These are phyloP conservation scores for Martiniozyma abietophila DNA, from an alignment of 805 yeast species.

Conservation along the genomic window DNA sequence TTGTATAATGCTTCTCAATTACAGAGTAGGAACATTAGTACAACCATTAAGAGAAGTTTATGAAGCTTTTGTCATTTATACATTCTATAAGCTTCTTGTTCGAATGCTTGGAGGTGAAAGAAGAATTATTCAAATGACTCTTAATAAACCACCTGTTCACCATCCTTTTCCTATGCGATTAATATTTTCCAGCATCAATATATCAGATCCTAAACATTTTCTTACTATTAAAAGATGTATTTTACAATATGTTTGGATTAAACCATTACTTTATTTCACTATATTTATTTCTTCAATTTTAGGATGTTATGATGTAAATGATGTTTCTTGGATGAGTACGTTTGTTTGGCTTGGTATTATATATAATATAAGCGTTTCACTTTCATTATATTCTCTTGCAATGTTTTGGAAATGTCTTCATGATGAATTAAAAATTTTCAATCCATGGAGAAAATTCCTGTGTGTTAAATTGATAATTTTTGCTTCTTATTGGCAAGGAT, in stretches of 20 bases:
- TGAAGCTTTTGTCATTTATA: conserved; percentile 93
- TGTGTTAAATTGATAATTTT: conserved; percentile 91
- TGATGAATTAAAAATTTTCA: conserved; percentile 62
- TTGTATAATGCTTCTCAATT: conserved; percentile 43
- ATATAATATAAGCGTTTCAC: conserved; percentile 72
- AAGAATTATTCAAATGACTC: conserved; percentile 50
- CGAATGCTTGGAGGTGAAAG: conserved; percentile 89
- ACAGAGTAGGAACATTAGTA: conserved; percentile 35
- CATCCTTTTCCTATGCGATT: conserved; percentile 53
- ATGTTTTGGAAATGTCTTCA: conserved; percentile 90
- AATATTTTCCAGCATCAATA: conserved; percentile 55
- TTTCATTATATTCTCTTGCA: conserved; percentile 78
- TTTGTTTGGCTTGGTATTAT: conserved; percentile 57
- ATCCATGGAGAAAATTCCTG: conserved; percentile 87
- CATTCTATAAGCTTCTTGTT: conserved; percentile 78
- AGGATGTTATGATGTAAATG: conserved; percentile 43
- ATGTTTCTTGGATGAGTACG: conserved; percentile 38
- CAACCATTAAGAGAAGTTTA: conserved; percentile 84
- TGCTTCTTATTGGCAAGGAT: conserved; percentile 97
- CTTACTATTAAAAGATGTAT: conserved; percentile 73
- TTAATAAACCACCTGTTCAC: conserved; percentile 58
- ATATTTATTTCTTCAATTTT: conserved; percentile 37
- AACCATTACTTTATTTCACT: conserved; percentile 69
- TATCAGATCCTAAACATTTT: conserved; percentile 78
- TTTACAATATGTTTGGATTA: conserved; percentile 90